Percentiles rank a stretch among this genome's conserved stretches.
Conservation (phyloP, 208 protist genomes). For the Naegleria lovaniensis region DNA sequence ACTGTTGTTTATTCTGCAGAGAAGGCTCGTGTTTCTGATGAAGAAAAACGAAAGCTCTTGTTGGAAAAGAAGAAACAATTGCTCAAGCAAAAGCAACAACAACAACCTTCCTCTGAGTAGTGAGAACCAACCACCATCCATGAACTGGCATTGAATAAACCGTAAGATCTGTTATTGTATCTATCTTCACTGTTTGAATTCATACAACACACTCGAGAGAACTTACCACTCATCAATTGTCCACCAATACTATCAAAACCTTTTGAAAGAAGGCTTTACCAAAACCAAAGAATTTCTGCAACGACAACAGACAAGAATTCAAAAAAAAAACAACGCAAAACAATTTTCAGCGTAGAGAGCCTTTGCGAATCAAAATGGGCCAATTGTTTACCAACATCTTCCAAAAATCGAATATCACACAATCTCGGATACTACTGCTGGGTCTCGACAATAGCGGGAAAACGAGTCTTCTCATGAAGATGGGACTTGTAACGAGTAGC, state of each 20-base stretch:
- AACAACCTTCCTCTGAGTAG: not conserved
- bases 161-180: too few species aligned
- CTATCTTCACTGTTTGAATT: too few species aligned
- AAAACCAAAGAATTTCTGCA: too few species aligned
- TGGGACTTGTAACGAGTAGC: conserved; percentile 43
- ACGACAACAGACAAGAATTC: too few species aligned
- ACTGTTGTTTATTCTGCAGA: not conserved
- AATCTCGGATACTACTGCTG: conserved; percentile 76
- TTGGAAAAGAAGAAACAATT: not conserved
- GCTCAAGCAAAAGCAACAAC: not conserved
- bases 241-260: too few species aligned
- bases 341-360: too few species aligned
- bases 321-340: too few species aligned
- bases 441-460: conserved; percentile 96
- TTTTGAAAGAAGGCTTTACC: too few species aligned
- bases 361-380: not conserved
- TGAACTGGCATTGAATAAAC: too few species aligned
- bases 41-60: not conserved
- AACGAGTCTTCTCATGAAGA: conserved; percentile 83
- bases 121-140: too few species aligned
- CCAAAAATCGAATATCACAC: not conserved
- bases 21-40: not conserved
- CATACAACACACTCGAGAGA: too few species aligned
- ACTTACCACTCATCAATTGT: too few species aligned
- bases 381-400: not conserved